A percentile compares a stretch with the other conserved stretches of the same genome.
These are phyloP conservation scores for Psidium friedrichsthalianum DNA, from an alignment of 345 rosid genomes.

Conservation along the genomic window DNA sequence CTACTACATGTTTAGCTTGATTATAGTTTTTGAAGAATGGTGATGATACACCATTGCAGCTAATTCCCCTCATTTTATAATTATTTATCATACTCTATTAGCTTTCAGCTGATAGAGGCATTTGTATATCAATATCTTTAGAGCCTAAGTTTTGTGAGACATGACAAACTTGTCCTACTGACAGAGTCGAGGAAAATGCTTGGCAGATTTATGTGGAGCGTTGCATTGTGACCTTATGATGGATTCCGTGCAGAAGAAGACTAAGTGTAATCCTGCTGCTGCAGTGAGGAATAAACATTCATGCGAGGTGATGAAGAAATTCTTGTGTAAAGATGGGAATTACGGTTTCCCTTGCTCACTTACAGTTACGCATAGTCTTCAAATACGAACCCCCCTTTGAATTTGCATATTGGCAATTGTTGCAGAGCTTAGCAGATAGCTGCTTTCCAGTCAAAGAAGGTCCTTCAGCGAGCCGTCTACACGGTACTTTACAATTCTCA, in stretches of 20 bases:
- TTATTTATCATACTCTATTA: neutral
- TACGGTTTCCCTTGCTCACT: neutral
- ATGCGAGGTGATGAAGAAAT: constrained; percentile 46
- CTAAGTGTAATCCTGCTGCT: constrained; percentile 75
- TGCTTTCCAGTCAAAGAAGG: constrained; percentile 41
- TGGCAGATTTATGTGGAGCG: constrained; percentile 74
- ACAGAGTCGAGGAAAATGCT: constrained; percentile 60
- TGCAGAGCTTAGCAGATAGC: constrained; percentile 36
- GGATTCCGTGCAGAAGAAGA: constrained; percentile 24
- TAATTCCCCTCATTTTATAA: neutral
- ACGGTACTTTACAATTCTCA: constrained; percentile 26
- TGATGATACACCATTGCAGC: neutral
- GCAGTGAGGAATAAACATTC: constrained; percentile 53
- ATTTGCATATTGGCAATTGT: neutral
- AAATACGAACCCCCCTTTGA: neutral
- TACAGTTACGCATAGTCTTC: neutral
- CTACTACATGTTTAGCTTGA: neutral
- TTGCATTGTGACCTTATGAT: constrained; percentile 57
- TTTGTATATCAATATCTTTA: neutral
- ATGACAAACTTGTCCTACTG: constrained; percentile 12
- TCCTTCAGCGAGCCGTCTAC: constrained; percentile 70
- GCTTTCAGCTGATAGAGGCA: neutral
- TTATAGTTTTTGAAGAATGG: neutral
- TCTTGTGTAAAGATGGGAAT: neutral
- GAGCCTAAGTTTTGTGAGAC: neutral